Conservation (phyloP, 2,329 filamentous ascomycete genomes). For the Cladophialophora carrionii region DNA sequence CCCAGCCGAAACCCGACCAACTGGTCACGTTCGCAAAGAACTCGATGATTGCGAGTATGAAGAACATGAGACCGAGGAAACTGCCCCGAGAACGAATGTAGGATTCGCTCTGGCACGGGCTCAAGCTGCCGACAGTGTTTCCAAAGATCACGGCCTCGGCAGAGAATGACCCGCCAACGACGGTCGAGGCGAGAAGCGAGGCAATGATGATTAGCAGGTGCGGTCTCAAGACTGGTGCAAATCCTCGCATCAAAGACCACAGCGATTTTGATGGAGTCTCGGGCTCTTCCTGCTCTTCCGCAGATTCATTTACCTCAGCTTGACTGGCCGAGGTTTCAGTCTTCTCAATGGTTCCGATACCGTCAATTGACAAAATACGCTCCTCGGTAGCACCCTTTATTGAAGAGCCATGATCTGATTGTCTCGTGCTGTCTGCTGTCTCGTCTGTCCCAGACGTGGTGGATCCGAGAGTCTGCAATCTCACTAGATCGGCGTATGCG, state of each 20-base stretch:
- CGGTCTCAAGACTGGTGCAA: slow-evolving; percentile 49
- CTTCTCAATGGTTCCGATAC: slow-evolving; percentile 20
- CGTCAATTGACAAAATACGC: background rate
- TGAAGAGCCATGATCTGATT: slow-evolving; percentile 17
- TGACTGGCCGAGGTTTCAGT: slow-evolving; percentile 15
- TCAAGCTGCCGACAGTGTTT: slow-evolving; percentile 61
- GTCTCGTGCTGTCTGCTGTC: slow-evolving; percentile 15
- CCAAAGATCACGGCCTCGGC: slow-evolving; percentile 64
- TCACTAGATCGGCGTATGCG: slow-evolving; percentile 56
- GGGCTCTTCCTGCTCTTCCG: slow-evolving; percentile 15
- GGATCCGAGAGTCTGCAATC: slow-evolving; percentile 46
- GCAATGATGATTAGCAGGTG: slow-evolving; percentile 52
- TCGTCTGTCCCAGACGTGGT: slow-evolving; percentile 8
- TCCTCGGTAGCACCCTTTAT: slow-evolving; percentile 3
- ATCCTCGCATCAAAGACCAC: slow-evolving; percentile 40
- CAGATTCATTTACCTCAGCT: background rate
- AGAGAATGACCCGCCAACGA: slow-evolving; percentile 63
- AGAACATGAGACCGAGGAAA: slow-evolving; percentile 63
- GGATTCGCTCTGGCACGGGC: slow-evolving; percentile 55
- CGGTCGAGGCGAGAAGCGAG: slow-evolving; percentile 55
- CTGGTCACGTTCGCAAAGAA: slow-evolving; percentile 61
- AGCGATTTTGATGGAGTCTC: slow-evolving; percentile 16
- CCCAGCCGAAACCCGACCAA: slow-evolving; percentile 37
- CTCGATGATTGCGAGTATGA: slow-evolving; percentile 63
- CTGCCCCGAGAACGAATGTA: slow-evolving; percentile 56